Evolutionary conservation across 257 asterid genomes (phyloP).

Genomic region (Primulina eburnea): DNA sequence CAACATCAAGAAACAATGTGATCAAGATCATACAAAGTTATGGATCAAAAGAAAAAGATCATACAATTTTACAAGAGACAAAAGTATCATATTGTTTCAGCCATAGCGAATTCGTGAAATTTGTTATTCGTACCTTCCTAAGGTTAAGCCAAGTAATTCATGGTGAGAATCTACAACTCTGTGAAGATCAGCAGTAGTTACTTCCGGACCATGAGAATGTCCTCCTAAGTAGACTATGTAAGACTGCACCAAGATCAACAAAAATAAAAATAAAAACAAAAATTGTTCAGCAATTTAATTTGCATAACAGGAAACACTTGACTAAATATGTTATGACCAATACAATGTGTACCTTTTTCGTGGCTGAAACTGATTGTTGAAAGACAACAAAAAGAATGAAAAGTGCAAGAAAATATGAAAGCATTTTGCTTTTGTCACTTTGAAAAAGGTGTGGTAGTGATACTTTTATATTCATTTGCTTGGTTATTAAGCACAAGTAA

Average conservation of each 20-base stretch:
- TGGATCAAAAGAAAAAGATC: too few relatives aligned
- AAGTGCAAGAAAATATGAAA: constrained; percentile 30
- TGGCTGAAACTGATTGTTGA: constrained; percentile 46
- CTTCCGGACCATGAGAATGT: constrained; percentile 61
- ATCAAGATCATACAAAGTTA: not conserved
- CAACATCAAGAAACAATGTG: not conserved
- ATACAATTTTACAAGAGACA: not conserved
- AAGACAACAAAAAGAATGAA: constrained; percentile 34
- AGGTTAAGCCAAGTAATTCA: constrained; percentile 46
- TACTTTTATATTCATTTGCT: not conserved
- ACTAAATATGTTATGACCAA: not conserved
- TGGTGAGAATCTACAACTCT: constrained; percentile 50
- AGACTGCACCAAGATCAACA: constrained; percentile 33
- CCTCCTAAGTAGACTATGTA: constrained; percentile 78
- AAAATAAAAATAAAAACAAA: not conserved
- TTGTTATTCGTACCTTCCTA: constrained; percentile 51
- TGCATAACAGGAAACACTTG: not conserved
- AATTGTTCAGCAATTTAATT: not conserved
- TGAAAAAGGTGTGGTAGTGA: constrained; percentile 10
- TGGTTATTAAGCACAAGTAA: constrained; percentile 13
- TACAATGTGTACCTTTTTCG: constrained; percentile 45
- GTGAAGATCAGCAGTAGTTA: constrained; percentile 38
- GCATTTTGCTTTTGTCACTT: constrained; percentile 24
- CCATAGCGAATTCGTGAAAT: not conserved
- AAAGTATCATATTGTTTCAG: not conserved